Base-by-base conservation (phyloP, 331 rosid species). In the Arachis monticola region DNA sequence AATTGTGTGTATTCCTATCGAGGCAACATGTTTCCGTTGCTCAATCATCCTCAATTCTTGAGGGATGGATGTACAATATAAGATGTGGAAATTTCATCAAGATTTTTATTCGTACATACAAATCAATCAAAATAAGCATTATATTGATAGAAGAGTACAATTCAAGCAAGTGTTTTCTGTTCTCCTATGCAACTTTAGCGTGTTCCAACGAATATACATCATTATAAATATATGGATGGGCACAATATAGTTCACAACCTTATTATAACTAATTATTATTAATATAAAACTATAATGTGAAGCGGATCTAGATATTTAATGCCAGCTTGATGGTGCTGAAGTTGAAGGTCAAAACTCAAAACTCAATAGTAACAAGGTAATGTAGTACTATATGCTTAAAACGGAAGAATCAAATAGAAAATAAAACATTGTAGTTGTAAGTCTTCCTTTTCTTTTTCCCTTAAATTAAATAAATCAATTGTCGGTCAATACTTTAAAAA, bases 171-270 rank as follows among this genome's bases (percentile, higher is more conserved):
- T 92, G 90, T 85, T 79, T 82, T 76, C 58, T 56, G 70, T 55
- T 70, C 84, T 86, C 78, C 90, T 76, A 83, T 86, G 90, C 84
- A 76, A 64, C 83, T 61, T 82, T 83, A 62, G 85, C 83, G 87
- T 86, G 81, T 74, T 48, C 79, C 85, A 60, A 77, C 17, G 69
- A 52, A 51, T 7, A 57, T 73, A 48, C 31, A 50, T 58, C 17
- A 50, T 64, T 71, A 69, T 68, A 61, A 41, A 61, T 41, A n/a
- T 77, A 82, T 82, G 80, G 78, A 55, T 78, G 82, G 53, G 50
- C 69, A 78, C 58, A 77, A 35, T 35, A n/a, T n/a, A n/a, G n/a
- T n/a, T n/a, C n/a, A 4, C 62, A 45, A 60, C 3, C 7, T 68
- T 46, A n/a, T 57, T 31, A 67, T 57, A 57, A 57, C 12, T 48